Evolutionary conservation across 2,329 filamentous ascomycete species (phyloP), one percentile per base, ranked within the genome.

Genomic region (Trichoderma koningii): DNA sequence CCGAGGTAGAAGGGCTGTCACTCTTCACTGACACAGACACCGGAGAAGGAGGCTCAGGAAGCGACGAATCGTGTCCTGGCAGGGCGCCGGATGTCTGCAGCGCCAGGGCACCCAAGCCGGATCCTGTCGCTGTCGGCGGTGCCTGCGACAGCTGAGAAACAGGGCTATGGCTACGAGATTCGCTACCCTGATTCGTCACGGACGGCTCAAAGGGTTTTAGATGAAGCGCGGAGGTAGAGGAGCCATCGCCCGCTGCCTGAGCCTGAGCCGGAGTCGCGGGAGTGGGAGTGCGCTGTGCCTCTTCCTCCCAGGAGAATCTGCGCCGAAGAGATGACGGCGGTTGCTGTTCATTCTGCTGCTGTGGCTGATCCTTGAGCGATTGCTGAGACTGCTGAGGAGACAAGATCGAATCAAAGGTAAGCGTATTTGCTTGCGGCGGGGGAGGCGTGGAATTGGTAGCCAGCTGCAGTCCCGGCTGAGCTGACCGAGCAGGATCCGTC

Each of bases 11-110:
- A 30, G 67, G 72, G 26, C 74, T 70, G 2, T 76, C 76, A 7
- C 76, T 75, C 28, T 71, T 57, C n/a, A 66, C 65, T 3, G 65
- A 66, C 10, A 74, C 73, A 17, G 81, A 84, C 2, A 79, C 67
- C 2, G 82, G 81, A 17, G 81, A 83, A 0, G 78, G 77, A 2
- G 77, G 74, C 51, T 82, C 81, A 14, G 76, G 71, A n/a, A 65
- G 64, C 14, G 69, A 50, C 38, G 68, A 45, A n/a, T 67, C 69
- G 38, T 71, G 68, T 30, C 68, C 65, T 21, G 66, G 68, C 5
- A 71, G 68, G 23, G 66, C 68, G 41, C 69, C 69, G 21, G 68
- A 74, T 30, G 69, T 68, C 56, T 72, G 72, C 50, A 73, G 70
- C 66, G 48, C 70, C 69, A 34, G 45, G 34, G 19, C 47, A n/a